These are phyloP conservation scores for Tephrocybe sp. DNA, from an alignment of 768 basidiomycete genomes.

Conservation along the genomic window DNA sequence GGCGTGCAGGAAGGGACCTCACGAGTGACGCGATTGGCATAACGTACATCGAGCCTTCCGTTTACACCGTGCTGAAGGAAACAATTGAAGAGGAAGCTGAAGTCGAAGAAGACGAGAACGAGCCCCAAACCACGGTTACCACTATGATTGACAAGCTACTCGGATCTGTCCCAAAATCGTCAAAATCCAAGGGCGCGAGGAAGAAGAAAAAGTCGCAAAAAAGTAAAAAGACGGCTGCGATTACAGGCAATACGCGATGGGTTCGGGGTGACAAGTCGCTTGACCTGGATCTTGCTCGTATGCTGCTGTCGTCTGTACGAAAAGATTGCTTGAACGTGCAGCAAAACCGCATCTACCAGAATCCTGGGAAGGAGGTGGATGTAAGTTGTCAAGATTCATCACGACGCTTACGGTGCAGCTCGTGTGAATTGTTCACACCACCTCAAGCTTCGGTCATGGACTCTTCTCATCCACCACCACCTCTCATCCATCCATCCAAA, in stretches of 20 bases:
- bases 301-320: not conserved
- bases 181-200: slow-evolving; percentile 9
- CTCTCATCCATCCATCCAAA: too few species aligned
- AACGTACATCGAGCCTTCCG: slow-evolving; percentile 15
- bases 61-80: not conserved
- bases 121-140: not conserved
- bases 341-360: not conserved
- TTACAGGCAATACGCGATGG: not conserved
- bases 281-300: not conserved
- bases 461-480: too few species aligned
- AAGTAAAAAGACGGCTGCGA: not conserved
- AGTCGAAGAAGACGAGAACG: not conserved
- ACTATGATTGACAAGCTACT: not conserved
- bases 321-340: not conserved
- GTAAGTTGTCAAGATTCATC: not conserved
- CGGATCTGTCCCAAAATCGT: not conserved
- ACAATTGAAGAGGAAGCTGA: not conserved
- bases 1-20: slow-evolving; percentile 15
- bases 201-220: not conserved
- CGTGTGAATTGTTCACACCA: slow-evolving; percentile 8
- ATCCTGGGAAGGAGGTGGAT: not conserved
- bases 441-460: not conserved
- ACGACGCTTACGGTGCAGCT: slow-evolving; percentile 4
- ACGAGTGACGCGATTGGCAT: slow-evolving; percentile 7
- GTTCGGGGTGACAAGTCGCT: not conserved